phyloP scores from a whole-genome alignment of 768 basidiomycete species.

The Megacollybia marginata region DNA sequence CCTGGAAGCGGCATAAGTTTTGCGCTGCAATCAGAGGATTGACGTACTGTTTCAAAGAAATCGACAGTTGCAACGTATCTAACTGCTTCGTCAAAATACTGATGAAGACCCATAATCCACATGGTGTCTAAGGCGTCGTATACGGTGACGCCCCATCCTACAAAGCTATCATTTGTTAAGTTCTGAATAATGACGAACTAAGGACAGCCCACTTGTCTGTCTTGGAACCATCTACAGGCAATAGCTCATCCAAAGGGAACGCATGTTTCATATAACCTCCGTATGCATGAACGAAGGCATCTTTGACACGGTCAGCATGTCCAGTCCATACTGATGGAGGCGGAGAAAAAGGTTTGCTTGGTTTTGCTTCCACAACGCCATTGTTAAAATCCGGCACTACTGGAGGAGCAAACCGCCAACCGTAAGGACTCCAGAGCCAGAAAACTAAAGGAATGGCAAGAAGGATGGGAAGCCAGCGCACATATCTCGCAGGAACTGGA shows the following conservation, averaged over 20 bases:
- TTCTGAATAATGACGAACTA: neutral
- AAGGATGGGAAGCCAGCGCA: too few relatives aligned
- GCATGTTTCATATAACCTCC: conserved; percentile 42
- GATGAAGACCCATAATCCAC: conserved; percentile 69
- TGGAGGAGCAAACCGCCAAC: too few relatives aligned
- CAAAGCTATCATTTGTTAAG: conserved; percentile 25
- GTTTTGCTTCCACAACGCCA: too few relatives aligned
- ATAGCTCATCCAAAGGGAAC: conserved; percentile 47
- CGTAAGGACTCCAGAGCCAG: too few relatives aligned
- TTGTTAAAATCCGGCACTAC: too few relatives aligned
- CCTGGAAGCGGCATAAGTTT: conserved; percentile 9
- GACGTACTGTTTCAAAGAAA: conserved; percentile 28
- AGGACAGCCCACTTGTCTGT: conserved; percentile 36
- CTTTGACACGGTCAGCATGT: conserved; percentile 39
- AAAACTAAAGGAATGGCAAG: too few relatives aligned
- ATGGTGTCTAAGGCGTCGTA: conserved; percentile 79
- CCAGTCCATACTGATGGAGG: conserved; percentile 22
- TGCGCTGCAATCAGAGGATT: too few relatives aligned
- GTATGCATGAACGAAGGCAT: conserved; percentile 51
- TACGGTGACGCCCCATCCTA: conserved; percentile 59
- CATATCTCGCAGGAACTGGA: too few relatives aligned
- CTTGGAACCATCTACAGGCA: conserved; percentile 32
- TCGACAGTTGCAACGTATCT: conserved; percentile 37
- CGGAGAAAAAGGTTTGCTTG: too few relatives aligned
- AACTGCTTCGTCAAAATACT: conserved; percentile 58